Evolutionary conservation across 768 basidiomycete species (phyloP).

Genomic region (Agaricus sinodeliciosus): DNA sequence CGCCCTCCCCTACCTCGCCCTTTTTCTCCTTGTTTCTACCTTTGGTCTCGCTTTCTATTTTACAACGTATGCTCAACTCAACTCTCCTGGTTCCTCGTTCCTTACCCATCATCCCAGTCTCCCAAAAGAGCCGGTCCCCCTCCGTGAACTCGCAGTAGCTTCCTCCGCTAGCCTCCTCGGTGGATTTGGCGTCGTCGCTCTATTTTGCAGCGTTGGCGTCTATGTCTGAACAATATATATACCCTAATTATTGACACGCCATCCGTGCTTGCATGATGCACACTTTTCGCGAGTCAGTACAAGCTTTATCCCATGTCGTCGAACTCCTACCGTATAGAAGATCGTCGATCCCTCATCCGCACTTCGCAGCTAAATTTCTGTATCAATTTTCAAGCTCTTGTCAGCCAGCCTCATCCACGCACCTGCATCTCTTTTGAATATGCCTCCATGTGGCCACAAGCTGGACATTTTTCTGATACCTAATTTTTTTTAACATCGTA

Average conservation of each 20-base stretch:
- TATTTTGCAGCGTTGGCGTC: slow-evolving; percentile 83
- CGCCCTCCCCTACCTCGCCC: slow-evolving; percentile 69
- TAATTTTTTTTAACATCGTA: slow-evolving; percentile 22
- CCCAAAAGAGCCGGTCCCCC: slow-evolving; percentile 57
- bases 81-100: slow-evolving; percentile 7
- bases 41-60: slow-evolving; percentile 90
- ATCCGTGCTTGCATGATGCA: slow-evolving; percentile 68
- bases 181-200: slow-evolving; percentile 83
- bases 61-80: slow-evolving; percentile 52
- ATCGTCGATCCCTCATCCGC: slow-evolving; percentile 95
- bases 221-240: slow-evolving; percentile 47
- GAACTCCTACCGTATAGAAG: slow-evolving; percentile 76
- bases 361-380: slow-evolving; percentile 57
- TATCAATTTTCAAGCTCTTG: slow-evolving; percentile 8
- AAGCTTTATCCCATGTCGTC: neutral
- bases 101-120: slow-evolving; percentile 41
- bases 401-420: slow-evolving; percentile 14
- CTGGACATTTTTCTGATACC: slow-evolving; percentile 88
- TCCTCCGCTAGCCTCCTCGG: slow-evolving; percentile 70
- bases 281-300: slow-evolving; percentile 43
- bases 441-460: slow-evolving; percentile 79
- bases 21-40: slow-evolving; percentile 63
- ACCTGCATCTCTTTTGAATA: slow-evolving; percentile 89
- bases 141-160: slow-evolving; percentile 67
- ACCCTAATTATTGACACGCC: slow-evolving; percentile 71